These are phyloP conservation scores for Alliaria petiolata DNA, from an alignment of 345 rosid species.

Conservation along the genomic window DNA sequence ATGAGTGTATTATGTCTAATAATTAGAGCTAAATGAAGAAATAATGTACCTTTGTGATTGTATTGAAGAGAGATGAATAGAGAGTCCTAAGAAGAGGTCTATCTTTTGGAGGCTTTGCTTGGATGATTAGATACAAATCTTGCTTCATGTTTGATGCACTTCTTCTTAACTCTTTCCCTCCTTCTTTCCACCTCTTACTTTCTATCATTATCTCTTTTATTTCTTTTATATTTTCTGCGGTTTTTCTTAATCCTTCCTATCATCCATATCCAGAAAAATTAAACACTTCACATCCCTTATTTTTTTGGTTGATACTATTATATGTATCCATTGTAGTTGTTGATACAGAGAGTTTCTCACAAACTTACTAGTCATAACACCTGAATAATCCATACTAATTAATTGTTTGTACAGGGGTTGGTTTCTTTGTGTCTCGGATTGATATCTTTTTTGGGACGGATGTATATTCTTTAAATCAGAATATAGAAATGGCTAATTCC, in stretches of 20 bases:
- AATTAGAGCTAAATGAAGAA: neutral
- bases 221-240: conserved; percentile 12
- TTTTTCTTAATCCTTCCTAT: conserved; percentile 29
- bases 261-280: neutral
- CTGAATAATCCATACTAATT: too few species aligned
- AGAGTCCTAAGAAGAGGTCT: conserved; percentile 61
- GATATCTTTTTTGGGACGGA: too few species aligned
- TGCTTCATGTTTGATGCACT: conserved; percentile 59
- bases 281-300: too few species aligned
- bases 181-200: conserved; percentile 53
- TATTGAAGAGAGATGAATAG: conserved; percentile 60
- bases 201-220: conserved; percentile 32
- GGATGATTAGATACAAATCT: conserved; percentile 65
- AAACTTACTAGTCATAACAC: neutral
- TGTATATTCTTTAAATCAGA: too few species aligned
- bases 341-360: too few species aligned
- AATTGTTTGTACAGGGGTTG: too few species aligned
- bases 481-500: too few species aligned
- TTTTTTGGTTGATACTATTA: too few species aligned
- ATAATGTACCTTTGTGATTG: conserved; percentile 48
- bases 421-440: too few species aligned
- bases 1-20: neutral
- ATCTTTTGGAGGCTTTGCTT: conserved; percentile 51
- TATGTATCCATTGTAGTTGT: too few species aligned
- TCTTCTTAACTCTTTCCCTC: conserved; percentile 50